phyloP scores from a whole-genome alignment of 2,329 filamentous ascomycete species.

The Cephalotrichum gorgonifer region DNA sequence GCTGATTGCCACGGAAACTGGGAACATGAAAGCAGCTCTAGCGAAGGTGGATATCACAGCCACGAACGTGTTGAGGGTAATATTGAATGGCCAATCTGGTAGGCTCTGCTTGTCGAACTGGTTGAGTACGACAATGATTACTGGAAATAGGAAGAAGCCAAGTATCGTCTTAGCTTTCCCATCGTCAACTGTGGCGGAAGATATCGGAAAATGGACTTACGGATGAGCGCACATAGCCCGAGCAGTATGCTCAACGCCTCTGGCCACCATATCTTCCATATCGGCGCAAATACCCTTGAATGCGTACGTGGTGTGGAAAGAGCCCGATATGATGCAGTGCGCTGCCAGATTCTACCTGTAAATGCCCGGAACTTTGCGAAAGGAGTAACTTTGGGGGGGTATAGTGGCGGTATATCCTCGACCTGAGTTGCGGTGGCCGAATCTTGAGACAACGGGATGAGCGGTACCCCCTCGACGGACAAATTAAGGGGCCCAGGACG shows the following conservation, averaged over 20 bases:
- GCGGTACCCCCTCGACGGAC: too few species aligned
- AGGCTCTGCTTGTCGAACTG: neutral
- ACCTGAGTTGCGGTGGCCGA: too few species aligned
- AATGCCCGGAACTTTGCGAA: too few species aligned
- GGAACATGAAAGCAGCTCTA: constrained; percentile 7
- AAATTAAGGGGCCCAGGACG: too few species aligned
- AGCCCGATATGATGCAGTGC: too few species aligned
- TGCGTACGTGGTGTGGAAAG: too few species aligned
- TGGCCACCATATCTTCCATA: neutral
- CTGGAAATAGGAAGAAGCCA: too few species aligned
- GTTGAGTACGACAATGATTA: neutral
- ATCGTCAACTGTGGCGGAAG: neutral
- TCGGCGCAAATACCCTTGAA: too few species aligned
- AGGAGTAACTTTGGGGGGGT: too few species aligned
- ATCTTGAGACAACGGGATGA: too few species aligned
- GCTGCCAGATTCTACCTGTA: too few species aligned
- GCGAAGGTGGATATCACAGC: constrained; percentile 8
- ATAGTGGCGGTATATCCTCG: too few species aligned
- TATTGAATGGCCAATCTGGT: constrained; percentile 5
- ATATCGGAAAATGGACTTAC: neutral
- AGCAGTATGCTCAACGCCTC: neutral
- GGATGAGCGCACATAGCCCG: neutral
- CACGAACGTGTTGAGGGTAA: constrained; percentile 9
- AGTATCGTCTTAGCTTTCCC: neutral
- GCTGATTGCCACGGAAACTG: constrained; percentile 7